Evolutionary conservation across 306 rosid species (phyloP).

Genomic region (Rosa multiflora): DNA sequence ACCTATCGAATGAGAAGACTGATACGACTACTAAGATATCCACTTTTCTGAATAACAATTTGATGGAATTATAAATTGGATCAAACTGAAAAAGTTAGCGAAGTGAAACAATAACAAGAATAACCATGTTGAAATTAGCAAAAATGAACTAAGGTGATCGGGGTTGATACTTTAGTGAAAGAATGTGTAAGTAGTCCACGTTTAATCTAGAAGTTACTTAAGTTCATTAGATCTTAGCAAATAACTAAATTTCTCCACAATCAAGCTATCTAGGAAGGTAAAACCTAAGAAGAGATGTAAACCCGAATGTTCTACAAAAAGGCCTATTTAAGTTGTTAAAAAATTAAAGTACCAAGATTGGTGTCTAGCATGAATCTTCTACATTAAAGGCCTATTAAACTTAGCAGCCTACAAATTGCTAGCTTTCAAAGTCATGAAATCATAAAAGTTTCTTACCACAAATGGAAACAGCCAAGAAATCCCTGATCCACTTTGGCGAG

Average conservation of each 20-base stretch:
- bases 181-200: not conserved
- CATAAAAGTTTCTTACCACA: constrained; percentile 59
- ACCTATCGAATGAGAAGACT: not conserved
- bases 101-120: constrained; percentile 1
- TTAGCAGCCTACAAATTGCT: constrained; percentile 13
- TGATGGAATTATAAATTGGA: not conserved
- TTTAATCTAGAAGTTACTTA: not conserved
- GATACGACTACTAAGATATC: not conserved
- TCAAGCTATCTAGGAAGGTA: not conserved
- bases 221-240: not conserved
- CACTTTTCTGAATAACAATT: not conserved
- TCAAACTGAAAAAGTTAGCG: not conserved
- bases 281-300: not conserved
- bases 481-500: constrained; percentile 96
- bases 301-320: not conserved
- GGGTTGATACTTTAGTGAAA: not conserved
- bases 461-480: constrained; percentile 95
- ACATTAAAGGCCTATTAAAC: not conserved
- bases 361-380: constrained; percentile 16
- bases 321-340: not conserved
- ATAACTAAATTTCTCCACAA: not conserved
- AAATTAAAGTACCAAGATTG: not conserved
- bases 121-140: not conserved
- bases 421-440: constrained; percentile 26
- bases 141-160: not conserved